These are phyloP conservation scores for Fusarium heterosporum DNA, from an alignment of 2,329 filamentous ascomycete genomes.

Conservation along the genomic window DNA sequence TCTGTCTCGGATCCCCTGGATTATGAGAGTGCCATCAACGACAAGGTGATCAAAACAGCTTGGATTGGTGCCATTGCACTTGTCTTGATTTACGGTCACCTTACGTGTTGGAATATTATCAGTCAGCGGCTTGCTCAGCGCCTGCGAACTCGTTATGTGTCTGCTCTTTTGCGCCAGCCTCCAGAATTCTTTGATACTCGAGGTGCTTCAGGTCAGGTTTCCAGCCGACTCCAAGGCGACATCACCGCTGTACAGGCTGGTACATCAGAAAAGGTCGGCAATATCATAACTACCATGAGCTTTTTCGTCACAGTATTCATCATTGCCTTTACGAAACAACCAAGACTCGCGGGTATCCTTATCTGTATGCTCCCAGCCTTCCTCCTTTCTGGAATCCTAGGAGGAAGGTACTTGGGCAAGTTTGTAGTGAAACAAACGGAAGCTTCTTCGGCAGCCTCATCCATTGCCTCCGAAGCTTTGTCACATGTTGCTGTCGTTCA, in stretches of 20 bases:
- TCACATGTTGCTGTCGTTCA: slow-evolving; percentile 71
- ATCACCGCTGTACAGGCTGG: slow-evolving; percentile 75
- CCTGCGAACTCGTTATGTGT: slow-evolving; percentile 69
- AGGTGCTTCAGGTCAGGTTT: slow-evolving; percentile 68
- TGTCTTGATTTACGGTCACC: slow-evolving; percentile 71
- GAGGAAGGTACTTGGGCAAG: slow-evolving; percentile 66
- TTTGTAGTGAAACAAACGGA: slow-evolving; percentile 62
- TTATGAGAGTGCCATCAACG: slow-evolving; percentile 60
- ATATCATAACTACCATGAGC: slow-evolving; percentile 69
- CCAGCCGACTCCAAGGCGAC: slow-evolving; percentile 73
- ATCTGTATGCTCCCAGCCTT: slow-evolving; percentile 72
- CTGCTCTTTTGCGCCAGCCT: slow-evolving; percentile 69
- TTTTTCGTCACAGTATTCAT: slow-evolving; percentile 76
- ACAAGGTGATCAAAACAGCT: slow-evolving; percentile 70
- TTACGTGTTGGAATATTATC: slow-evolving; percentile 72
- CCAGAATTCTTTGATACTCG: slow-evolving; percentile 72
- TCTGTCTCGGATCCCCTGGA: slow-evolving; percentile 37
- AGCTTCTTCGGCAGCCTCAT: slow-evolving; percentile 61
- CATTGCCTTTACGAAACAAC: slow-evolving; percentile 73
- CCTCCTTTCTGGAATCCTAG: slow-evolving; percentile 67
- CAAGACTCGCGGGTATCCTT: slow-evolving; percentile 71
- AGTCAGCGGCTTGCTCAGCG: slow-evolving; percentile 72
- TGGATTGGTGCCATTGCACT: slow-evolving; percentile 72
- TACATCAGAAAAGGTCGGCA: slow-evolving; percentile 78
- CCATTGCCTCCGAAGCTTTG: slow-evolving; percentile 70